Conservation (phyloP, 202 grass and related monocot genomes). For the Dendrocalamus latiflorus region DNA sequence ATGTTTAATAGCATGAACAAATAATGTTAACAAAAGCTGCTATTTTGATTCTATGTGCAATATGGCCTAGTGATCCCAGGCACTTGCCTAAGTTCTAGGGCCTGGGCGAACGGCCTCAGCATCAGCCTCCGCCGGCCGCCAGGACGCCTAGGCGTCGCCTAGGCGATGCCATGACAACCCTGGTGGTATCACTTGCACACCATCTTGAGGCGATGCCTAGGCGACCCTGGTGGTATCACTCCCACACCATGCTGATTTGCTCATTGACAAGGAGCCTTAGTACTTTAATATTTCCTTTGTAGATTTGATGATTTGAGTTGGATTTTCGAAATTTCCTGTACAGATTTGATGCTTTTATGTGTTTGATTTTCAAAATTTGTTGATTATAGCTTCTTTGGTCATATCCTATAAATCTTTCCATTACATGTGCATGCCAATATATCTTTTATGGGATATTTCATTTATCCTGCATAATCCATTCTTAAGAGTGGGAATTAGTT, state of each 20-base stretch:
- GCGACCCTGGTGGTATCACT: neutral
- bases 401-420: neutral
- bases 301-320: neutral
- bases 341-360: neutral
- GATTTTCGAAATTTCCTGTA: neutral
- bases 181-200: neutral
- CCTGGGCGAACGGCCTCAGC: no score
- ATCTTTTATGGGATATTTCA: neutral
- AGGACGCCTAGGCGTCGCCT: no score
- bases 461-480: constrained; percentile 4
- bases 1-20: no score
- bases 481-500: neutral
- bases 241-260: neutral
- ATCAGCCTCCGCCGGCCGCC: no score
- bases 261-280: neutral
- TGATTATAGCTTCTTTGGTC: neutral
- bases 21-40: no score
- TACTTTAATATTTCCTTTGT: neutral
- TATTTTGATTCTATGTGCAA: no score
- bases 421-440: neutral
- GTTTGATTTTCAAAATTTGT: neutral
- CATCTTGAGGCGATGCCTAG: no score
- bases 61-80: no score
- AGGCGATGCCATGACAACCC: no score
- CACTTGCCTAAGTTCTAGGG: no score